phyloP scores from a whole-genome alignment of 176 grass and related monocot species.

The Hordeum marinum region DNA sequence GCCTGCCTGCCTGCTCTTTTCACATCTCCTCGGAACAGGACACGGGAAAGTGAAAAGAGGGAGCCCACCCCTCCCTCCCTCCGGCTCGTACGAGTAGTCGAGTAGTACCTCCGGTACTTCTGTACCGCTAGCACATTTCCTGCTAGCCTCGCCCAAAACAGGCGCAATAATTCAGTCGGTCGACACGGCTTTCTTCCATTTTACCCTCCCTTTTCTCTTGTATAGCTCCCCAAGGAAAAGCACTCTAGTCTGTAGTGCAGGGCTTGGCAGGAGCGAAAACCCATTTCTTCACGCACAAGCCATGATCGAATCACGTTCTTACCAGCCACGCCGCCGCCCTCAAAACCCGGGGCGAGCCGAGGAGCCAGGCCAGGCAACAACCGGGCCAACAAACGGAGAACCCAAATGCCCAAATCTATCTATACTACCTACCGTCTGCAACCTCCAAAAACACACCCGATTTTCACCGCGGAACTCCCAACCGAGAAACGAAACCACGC shows the following conservation, averaged over 20 bases:
- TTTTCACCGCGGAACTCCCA: neutral
- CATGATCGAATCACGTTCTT: slow-evolving; percentile 14
- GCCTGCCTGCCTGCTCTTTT: neutral
- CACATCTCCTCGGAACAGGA: slow-evolving; percentile 7
- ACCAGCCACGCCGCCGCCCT: neutral
- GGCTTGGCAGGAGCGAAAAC: neutral
- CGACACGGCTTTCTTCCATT: neutral
- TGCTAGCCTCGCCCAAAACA: neutral
- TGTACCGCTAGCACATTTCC: neutral
- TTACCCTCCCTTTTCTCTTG: neutral
- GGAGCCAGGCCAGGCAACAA: neutral
- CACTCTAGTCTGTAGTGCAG: neutral
- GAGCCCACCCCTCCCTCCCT: neutral
- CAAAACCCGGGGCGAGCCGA: neutral
- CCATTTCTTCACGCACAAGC: slow-evolving; percentile 42
- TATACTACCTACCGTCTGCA: neutral
- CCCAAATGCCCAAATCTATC: neutral
- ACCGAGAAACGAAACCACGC: too few relatives aligned
- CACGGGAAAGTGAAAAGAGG: slow-evolving; percentile 2
- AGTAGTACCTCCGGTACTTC: too few relatives aligned
- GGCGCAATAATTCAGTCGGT: slow-evolving; percentile 10
- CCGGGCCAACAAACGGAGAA: neutral
- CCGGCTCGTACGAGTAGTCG: neutral
- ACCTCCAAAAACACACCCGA: neutral
- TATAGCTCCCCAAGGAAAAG: neutral